Conservation (phyloP, 495 filamentous ascomycete genomes). For the Aspergillus egyptiacus region DNA sequence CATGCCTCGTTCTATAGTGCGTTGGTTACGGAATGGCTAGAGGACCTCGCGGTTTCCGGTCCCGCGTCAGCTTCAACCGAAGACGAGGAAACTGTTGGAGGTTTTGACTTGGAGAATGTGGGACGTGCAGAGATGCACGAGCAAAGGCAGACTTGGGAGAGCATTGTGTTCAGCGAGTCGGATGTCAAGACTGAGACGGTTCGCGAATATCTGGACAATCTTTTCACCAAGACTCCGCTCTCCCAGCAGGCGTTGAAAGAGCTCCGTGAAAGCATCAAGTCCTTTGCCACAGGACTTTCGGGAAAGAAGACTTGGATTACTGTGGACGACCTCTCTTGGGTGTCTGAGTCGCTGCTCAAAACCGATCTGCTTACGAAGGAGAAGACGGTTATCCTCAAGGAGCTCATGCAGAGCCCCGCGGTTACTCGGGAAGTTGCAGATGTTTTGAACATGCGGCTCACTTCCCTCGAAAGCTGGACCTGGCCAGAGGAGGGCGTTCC, state of each 20-base stretch:
- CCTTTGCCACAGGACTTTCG: constrained; percentile 40
- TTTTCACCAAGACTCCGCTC: constrained; percentile 43
- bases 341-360: constrained; percentile 47
- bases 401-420: constrained; percentile 51
- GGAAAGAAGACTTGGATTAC: constrained; percentile 30
- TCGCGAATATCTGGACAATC: constrained; percentile 41
- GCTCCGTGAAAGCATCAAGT: constrained; percentile 37
- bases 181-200: constrained; percentile 43
- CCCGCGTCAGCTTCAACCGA: not conserved
- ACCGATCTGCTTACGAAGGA: constrained; percentile 55
- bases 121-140: constrained; percentile 46
- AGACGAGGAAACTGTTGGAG: constrained; percentile 10
- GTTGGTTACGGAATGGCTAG: constrained; percentile 60
- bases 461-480: constrained; percentile 52
- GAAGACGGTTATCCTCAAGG: constrained; percentile 51
- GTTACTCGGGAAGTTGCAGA: constrained; percentile 57
- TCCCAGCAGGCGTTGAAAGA: constrained; percentile 38
- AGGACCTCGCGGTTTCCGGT: constrained; percentile 22
- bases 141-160: constrained; percentile 50
- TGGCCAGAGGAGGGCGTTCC: constrained; percentile 50
- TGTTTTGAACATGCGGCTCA: constrained; percentile 63
- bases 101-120: constrained; percentile 28
- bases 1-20: constrained; percentile 57
- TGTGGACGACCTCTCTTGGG: constrained; percentile 39
- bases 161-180: constrained; percentile 46